These are phyloP conservation scores for Rhododendron henanense DNA, from an alignment of 148 eudicot genomes.

Conservation along the genomic window DNA sequence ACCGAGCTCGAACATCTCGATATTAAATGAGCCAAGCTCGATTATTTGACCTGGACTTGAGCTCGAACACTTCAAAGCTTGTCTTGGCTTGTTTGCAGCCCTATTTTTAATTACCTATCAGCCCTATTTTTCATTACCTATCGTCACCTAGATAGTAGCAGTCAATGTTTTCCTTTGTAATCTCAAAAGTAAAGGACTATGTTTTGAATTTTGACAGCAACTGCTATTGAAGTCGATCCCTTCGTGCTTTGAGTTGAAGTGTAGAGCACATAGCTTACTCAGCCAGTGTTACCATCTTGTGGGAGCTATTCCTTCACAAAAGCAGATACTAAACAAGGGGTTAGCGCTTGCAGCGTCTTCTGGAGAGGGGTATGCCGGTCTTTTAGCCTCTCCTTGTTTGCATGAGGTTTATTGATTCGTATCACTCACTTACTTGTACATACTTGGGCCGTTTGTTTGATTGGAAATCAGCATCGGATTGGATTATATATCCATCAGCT, in stretches of 20 bases:
- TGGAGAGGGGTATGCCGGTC: slow-evolving; percentile 55
- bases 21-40: background rate
- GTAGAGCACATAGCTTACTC: slow-evolving; percentile 79
- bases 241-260: slow-evolving; percentile 94
- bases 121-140: background rate
- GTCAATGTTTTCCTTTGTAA: background rate
- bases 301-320: slow-evolving; percentile 84
- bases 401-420: background rate
- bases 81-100: background rate
- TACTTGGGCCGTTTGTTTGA: background rate
- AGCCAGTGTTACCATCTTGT: slow-evolving; percentile 95
- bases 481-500: background rate
- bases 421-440: background rate
- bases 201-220: slow-evolving; percentile 50
- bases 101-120: background rate
- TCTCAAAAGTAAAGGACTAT: background rate
- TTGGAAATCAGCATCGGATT: background rate
- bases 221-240: slow-evolving; percentile 89
- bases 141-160: background rate
- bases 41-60: background rate
- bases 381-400: background rate
- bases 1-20: background rate
- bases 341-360: slow-evolving; percentile 63
- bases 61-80: background rate
- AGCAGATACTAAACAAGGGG: slow-evolving; percentile 84